phyloP scores from a whole-genome alignment of 768 basidiomycete species.

The Fistulinella prunicolor region DNA sequence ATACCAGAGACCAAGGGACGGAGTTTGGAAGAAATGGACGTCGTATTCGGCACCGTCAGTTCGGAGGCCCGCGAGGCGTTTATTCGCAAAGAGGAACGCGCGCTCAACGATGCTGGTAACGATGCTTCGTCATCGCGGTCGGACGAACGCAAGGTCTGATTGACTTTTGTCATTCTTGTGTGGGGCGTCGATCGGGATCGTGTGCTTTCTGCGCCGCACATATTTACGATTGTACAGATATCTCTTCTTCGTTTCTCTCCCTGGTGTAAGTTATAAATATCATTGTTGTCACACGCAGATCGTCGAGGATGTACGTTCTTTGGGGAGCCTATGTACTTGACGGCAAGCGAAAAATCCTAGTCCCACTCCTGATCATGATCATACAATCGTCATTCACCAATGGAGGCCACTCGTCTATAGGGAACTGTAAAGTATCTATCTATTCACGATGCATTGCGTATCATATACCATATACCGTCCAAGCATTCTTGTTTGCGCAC shows the following conservation, averaged over 20 bases:
- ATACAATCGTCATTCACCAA: too few relatives aligned
- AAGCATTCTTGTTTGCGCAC: constrained; percentile 63
- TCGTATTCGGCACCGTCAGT: constrained; percentile 56
- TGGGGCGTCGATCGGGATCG: too few relatives aligned
- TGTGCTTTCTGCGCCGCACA: too few relatives aligned
- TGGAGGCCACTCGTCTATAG: too few relatives aligned
- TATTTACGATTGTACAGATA: background rate
- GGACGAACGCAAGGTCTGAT: constrained; percentile 7
- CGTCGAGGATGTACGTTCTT: too few relatives aligned
- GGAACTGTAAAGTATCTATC: too few relatives aligned
- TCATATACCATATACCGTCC: constrained; percentile 51
- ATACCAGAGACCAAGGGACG: constrained; percentile 64
- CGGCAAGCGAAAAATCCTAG: too few relatives aligned
- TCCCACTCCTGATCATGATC: too few relatives aligned
- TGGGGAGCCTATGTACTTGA: too few relatives aligned
- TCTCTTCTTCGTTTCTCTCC: too few relatives aligned
- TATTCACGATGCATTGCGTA: background rate
- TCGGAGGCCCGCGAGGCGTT: constrained; percentile 51
- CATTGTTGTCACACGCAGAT: too few relatives aligned
- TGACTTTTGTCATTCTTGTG: background rate
- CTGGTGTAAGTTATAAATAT: too few relatives aligned
- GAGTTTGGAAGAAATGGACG: constrained; percentile 53
- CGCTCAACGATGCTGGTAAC: constrained; percentile 1
- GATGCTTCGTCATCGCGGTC: constrained; percentile 8
- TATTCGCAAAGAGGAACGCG: constrained; percentile 46